These are phyloP conservation scores for Dendrothele bispora DNA, from an alignment of 768 basidiomycete species.

Conservation along the genomic window DNA sequence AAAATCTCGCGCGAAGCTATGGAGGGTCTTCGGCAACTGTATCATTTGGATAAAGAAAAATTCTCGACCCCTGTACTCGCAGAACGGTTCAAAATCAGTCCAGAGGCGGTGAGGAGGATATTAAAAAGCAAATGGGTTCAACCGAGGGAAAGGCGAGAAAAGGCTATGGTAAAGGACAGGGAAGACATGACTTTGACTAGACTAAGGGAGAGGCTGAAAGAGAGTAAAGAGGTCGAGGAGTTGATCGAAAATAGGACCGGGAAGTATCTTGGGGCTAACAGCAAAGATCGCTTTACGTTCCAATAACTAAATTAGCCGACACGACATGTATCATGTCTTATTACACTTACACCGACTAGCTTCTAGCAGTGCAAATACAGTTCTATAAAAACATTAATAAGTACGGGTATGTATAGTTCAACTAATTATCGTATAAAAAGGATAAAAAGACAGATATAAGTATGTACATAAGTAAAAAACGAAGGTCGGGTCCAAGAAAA, in stretches of 20 bases:
- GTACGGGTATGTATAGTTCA: too few species aligned
- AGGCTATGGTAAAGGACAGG: slow-evolving; percentile 52
- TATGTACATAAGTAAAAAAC: too few species aligned
- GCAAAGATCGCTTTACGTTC: slow-evolving; percentile 42
- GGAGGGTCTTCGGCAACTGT: slow-evolving; percentile 72
- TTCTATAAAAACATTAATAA: too few species aligned
- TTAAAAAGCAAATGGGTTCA: slow-evolving; percentile 76
- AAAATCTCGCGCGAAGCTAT: slow-evolving; percentile 84
- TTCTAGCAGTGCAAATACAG: too few species aligned
- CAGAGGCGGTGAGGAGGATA: slow-evolving; percentile 80
- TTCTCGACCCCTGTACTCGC: slow-evolving; percentile 73
- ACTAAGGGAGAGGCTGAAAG: slow-evolving; percentile 45
- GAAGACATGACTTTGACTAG: slow-evolving; percentile 33
- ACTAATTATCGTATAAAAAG: too few species aligned
- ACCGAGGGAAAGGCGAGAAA: slow-evolving; percentile 48
- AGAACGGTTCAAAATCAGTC: slow-evolving; percentile 73
- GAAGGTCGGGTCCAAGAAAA: too few species aligned
- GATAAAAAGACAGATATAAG: too few species aligned
- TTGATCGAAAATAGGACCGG: slow-evolving; percentile 24
- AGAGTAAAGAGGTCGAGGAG: slow-evolving; percentile 38
- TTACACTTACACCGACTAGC: too few species aligned
- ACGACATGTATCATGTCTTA: too few species aligned
- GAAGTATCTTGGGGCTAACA: slow-evolving; percentile 21
- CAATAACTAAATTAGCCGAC: too few species aligned
- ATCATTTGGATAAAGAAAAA: slow-evolving; percentile 58